Evolutionary conservation across 495 filamentous ascomycete genomes (phyloP), one percentile per base, ranked within the genome.

Genomic region (Penicillium turbatum): DNA sequence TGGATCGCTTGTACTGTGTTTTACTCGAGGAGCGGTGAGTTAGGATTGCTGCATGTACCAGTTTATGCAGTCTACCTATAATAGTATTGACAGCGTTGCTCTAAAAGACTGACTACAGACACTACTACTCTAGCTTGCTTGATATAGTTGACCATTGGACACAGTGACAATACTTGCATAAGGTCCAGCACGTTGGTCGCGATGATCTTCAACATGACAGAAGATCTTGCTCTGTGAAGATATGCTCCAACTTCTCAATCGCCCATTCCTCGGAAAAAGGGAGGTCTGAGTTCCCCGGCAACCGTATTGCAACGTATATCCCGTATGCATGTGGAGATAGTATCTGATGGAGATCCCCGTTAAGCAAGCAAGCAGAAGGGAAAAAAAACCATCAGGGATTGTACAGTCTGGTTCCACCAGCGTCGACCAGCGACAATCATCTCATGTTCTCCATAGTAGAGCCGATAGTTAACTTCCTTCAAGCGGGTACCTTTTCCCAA

Each of bases 401-500:
- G 32, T 35, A 13, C 17, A 40, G 21, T 24, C 21, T 2, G 4
- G 4, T 24, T 24, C 21, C 2, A 24, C 21, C 2, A 24, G 21
- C 21, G 4, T 24, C 21, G 21, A 24, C 21, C 2, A 24, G 21
- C 21, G 4, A 24, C 21, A 24, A 24, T 24, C 4, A 24, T 24
- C 21, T 24, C 21, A 24, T 24, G 4, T 24, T 24, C 2, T 24
- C 21, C 21, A 24, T 24, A 24, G 4, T 24, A 24, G 21, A 24
- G 21, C 19, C 26, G 17, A 13, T 27, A 27, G 34, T 15, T 15
- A 37, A n/a, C n/a, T n/a, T n/a, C 16, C n/a, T 12, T n/a, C 36
- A 29, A 2, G 36, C 56, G 54, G 63, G 46, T 50, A 38, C 61
- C 46, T 21, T 58, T 63, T 53, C 62, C 65, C 47, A 66, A 62